Percentiles rank a stretch among this genome's conserved stretches.
phyloP scores from a whole-genome alignment of 352 stramenopile species.

The Blastocystis sp. region DNA sequence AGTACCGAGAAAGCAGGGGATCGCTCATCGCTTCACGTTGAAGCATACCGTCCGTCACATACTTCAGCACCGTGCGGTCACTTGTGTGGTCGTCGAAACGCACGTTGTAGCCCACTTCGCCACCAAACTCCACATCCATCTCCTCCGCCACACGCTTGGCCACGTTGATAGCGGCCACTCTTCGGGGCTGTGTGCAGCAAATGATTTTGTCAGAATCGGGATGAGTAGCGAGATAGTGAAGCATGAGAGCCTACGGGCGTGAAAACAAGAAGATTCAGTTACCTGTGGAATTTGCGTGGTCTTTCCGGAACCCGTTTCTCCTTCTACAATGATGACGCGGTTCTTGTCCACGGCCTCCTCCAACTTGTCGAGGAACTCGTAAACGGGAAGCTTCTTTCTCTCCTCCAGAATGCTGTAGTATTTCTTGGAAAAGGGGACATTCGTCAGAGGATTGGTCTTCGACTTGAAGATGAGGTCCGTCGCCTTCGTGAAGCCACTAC shows the following conservation, averaged over 20 bases:
- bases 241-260: slow-evolving; percentile 42
- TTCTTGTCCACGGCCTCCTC: slow-evolving; percentile 79
- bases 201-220: slow-evolving; percentile 77
- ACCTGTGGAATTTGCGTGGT: slow-evolving; percentile 80
- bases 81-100: slow-evolving; percentile 94
- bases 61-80: slow-evolving; percentile 79
- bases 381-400: slow-evolving; percentile 85
- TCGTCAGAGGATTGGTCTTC: slow-evolving; percentile 86
- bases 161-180: slow-evolving; percentile 95
- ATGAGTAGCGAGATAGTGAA: slow-evolving; percentile 47
- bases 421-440: slow-evolving; percentile 80
- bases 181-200: slow-evolving; percentile 92
- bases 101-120: slow-evolving; percentile 98
- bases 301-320: slow-evolving; percentile 83
- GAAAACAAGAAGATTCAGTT: slow-evolving; percentile 10
- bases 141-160: slow-evolving; percentile 94
- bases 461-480: slow-evolving; percentile 67
- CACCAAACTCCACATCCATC: slow-evolving; percentile 92
- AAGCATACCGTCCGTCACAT: slow-evolving; percentile 90
- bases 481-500: slow-evolving; percentile 33
- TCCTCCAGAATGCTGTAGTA: slow-evolving; percentile 86
- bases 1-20: slow-evolving; percentile 81
- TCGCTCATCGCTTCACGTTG: slow-evolving; percentile 94
- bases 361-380: slow-evolving; percentile 82
- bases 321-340: slow-evolving; percentile 93